Conservation (phyloP, 2,329 filamentous ascomycete genomes). For the Microsporum ferrugineum region DNA sequence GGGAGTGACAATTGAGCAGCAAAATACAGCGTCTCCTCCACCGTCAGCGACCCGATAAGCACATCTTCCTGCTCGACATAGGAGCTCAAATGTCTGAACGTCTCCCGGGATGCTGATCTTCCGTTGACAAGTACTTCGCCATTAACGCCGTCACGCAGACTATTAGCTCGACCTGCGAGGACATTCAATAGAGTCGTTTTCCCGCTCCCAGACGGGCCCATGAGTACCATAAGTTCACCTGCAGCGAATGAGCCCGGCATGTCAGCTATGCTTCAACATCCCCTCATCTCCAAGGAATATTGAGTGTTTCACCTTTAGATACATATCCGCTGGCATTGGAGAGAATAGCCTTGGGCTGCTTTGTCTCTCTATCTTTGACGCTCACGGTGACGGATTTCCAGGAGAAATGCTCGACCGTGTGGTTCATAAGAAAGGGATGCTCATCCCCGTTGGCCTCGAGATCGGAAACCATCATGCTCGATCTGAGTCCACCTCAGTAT, state of each 20-base stretch:
- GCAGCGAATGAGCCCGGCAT: constrained; percentile 2
- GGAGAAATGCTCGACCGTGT: constrained; percentile 50
- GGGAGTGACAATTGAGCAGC: constrained; percentile 56
- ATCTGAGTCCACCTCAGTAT: neutral
- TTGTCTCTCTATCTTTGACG: constrained; percentile 59
- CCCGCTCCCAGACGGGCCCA: constrained; percentile 64
- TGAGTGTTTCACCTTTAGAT: constrained; percentile 41
- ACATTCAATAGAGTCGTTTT: constrained; percentile 79
- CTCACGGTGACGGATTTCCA: constrained; percentile 59
- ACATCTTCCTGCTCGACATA: constrained; percentile 87
- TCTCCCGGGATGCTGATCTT: constrained; percentile 37
- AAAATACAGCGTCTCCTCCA: constrained; percentile 67
- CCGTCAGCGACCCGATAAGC: constrained; percentile 67
- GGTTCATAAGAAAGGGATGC: constrained; percentile 40
- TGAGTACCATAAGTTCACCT: constrained; percentile 66
- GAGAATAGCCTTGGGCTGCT: constrained; percentile 52
- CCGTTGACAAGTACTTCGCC: constrained; percentile 55
- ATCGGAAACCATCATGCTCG: constrained; percentile 14
- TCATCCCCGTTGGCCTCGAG: constrained; percentile 21
- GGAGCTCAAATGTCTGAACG: constrained; percentile 55
- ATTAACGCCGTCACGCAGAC: constrained; percentile 43
- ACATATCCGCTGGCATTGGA: constrained; percentile 52
- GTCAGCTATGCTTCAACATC: neutral
- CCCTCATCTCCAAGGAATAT: neutral
- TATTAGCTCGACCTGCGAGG: constrained; percentile 52